A percentile compares a stretch with the other conserved stretches of the same genome.
Conservation (phyloP, 805 yeast species). For the Sugiyamaella boreocaroliniensis region DNA sequence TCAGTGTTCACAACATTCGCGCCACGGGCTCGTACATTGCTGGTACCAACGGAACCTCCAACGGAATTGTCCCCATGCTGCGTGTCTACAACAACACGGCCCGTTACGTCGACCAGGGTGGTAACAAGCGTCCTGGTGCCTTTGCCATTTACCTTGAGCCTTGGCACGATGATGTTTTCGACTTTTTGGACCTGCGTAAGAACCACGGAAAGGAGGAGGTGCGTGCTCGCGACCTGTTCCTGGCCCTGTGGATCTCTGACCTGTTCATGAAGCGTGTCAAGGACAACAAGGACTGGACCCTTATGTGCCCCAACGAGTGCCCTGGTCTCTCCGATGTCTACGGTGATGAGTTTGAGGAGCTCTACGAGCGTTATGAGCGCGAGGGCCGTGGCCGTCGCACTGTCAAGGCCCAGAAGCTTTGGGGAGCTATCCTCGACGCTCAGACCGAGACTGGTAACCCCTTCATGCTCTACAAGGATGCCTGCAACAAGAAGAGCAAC, state of each 20-base stretch:
- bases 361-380: constrained; percentile 66
- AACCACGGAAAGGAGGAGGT: constrained; percentile 93
- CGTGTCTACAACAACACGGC: constrained; percentile 95
- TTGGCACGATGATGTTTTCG: constrained; percentile 92
- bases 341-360: constrained; percentile 72
- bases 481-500: constrained; percentile 80
- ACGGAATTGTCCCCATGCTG: constrained; percentile 93
- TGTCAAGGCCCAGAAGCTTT: constrained; percentile 79
- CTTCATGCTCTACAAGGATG: constrained; percentile 87
- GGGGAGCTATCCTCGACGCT: constrained; percentile 84
- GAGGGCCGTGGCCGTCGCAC: constrained; percentile 59
- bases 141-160: constrained; percentile 92
- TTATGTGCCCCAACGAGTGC: constrained; percentile 84
- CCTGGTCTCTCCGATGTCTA: constrained; percentile 77
- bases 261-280: constrained; percentile 89
- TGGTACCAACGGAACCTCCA: constrained; percentile 88
- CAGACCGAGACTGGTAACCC: constrained; percentile 98
- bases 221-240: constrained; percentile 88
- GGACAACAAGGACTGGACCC: constrained; percentile 71
- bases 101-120: constrained; percentile 96
- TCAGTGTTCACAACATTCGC: constrained; percentile 82
- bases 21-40: constrained; percentile 82
- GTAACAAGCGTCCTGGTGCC: constrained; percentile 97
- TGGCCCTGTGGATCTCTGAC: constrained; percentile 93
- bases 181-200: constrained; percentile 77